phyloP scores from a whole-genome alignment of 495 filamentous ascomycete species.

The Lineolata rhizophorae region DNA sequence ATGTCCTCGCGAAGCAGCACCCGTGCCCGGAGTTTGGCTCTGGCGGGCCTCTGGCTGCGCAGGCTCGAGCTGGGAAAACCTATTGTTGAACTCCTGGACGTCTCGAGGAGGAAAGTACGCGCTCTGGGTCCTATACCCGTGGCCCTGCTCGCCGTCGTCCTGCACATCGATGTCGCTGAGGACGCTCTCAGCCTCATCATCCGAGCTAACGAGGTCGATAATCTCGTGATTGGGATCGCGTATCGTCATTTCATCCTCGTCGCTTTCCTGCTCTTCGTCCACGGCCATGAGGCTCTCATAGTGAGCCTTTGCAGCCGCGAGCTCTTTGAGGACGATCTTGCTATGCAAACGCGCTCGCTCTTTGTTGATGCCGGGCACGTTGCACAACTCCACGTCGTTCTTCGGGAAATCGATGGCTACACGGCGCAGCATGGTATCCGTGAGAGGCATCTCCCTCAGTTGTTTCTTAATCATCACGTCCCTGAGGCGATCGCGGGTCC shows the following conservation, averaged over 20 bases:
- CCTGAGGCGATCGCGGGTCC: conserved; percentile 42
- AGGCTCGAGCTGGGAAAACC: background rate
- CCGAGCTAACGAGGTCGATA: background rate
- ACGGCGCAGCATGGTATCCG: conserved; percentile 52
- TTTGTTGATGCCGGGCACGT: conserved; percentile 44
- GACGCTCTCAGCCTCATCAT: conserved; percentile 5
- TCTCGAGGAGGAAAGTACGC: background rate
- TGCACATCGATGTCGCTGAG: background rate
- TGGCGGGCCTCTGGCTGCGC: too few species aligned
- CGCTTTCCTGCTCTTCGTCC: conserved; percentile 3
- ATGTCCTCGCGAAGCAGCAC: too few species aligned
- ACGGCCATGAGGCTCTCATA: background rate
- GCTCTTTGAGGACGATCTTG: too few species aligned
- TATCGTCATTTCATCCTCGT: conserved; percentile 4
- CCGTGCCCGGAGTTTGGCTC: too few species aligned
- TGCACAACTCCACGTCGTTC: conserved; percentile 31
- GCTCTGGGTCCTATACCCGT: background rate
- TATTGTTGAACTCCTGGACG: conserved; percentile 1
- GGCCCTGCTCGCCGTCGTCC: background rate
- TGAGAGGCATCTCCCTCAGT: conserved; percentile 47
- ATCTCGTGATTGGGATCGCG: background rate
- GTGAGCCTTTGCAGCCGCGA: conserved; percentile 5
- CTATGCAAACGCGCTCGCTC: conserved; percentile 56
- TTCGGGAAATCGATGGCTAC: conserved; percentile 67
- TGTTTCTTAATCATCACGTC: conserved; percentile 39